phyloP scores from a whole-genome alignment of 208 protist genomes.

The Leishmania lainsoni region DNA sequence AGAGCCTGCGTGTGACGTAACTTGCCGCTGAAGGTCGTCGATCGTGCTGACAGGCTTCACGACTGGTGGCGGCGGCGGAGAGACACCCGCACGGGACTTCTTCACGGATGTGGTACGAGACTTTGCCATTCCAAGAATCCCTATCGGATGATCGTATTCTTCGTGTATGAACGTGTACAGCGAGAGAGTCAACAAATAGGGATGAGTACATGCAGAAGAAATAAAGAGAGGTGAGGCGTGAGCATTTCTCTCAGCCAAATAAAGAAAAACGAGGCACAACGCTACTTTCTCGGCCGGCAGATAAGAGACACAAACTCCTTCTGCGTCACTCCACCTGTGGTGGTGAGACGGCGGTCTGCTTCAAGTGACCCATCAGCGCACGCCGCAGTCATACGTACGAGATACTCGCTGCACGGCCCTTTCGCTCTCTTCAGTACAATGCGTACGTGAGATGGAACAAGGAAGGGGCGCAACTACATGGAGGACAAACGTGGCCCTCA shows the following conservation, averaged over 20 bases:
- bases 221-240: too few relatives aligned
- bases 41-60: slow-evolving; percentile 47
- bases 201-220: not conserved
- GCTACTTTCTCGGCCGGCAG: not conserved
- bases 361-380: not conserved
- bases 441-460: not conserved
- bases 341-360: not conserved
- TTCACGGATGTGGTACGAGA: slow-evolving; percentile 12
- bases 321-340: not conserved
- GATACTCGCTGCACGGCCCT: not conserved
- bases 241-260: not conserved
- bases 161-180: not conserved
- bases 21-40: slow-evolving; percentile 56
- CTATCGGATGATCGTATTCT: not conserved
- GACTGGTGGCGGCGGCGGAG: slow-evolving; percentile 60
- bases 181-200: not conserved
- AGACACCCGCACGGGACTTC: slow-evolving; percentile 36
- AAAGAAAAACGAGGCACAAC: not conserved
- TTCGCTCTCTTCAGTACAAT: not conserved
- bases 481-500: not conserved
- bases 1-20: slow-evolving; percentile 38
- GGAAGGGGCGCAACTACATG: not conserved
- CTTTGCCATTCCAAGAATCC: slow-evolving; percentile 6
- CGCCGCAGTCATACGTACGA: too few relatives aligned
- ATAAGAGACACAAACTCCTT: not conserved